Conservation (phyloP, 140 eudicot genomes). For the Cichorium intybus region DNA sequence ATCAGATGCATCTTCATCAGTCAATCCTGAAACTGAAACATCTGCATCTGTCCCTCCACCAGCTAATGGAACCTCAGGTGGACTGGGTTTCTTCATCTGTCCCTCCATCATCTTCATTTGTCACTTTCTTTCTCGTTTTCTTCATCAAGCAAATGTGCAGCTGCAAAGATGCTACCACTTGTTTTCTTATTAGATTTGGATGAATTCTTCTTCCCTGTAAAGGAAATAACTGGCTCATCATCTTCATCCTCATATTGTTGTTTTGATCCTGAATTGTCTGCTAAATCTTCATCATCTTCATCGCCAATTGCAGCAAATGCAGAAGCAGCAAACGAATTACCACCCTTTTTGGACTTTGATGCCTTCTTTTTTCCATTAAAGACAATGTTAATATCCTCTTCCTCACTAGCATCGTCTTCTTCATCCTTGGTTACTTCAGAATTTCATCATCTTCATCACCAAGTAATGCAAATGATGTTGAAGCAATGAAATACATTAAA, state of each 20-base stretch:
- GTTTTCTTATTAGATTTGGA: constrained; percentile 59
- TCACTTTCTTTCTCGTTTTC: constrained; percentile 24
- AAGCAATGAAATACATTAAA: constrained; percentile 51
- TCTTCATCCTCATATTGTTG: constrained; percentile 38
- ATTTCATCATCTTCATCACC: constrained; percentile 52
- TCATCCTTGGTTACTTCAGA: constrained; percentile 27
- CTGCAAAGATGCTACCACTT: constrained; percentile 35
- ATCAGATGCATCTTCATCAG: constrained; percentile 51
- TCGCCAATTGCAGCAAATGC: constrained; percentile 45
- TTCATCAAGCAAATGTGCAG: constrained; percentile 41
- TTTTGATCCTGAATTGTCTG: constrained; percentile 17
- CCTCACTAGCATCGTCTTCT: constrained; percentile 33
- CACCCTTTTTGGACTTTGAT: constrained; percentile 47
- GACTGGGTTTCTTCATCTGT: constrained; percentile 38
- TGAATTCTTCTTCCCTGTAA: constrained; percentile 65
- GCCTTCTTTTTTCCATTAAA: constrained; percentile 54
- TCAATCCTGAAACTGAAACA: constrained; percentile 45
- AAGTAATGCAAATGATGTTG: constrained; percentile 60
- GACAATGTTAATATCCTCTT: constrained; percentile 33
- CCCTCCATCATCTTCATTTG: constrained; percentile 45
- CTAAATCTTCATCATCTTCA: constrained; percentile 32
- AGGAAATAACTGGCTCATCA: constrained; percentile 45
- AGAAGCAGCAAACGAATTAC: constrained; percentile 33
- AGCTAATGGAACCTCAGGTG: constrained; percentile 28
- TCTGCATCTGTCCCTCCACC: constrained; percentile 48